Evolutionary conservation across 1,284 basidiomycete species (phyloP).

Genomic region (Ustilago sp.): DNA sequence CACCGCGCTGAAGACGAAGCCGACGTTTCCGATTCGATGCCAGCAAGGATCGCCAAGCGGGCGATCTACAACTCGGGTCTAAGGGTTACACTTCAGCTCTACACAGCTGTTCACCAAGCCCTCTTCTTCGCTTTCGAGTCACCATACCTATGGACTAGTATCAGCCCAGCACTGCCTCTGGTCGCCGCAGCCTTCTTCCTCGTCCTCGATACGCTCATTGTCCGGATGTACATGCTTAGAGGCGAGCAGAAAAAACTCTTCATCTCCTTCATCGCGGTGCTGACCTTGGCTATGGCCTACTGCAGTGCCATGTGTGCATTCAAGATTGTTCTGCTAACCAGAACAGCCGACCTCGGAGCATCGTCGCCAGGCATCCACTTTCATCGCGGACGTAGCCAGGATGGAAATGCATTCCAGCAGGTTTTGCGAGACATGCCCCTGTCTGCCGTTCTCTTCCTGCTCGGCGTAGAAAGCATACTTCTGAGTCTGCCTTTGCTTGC

Average conservation of each 20-base stretch:
- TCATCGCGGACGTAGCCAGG: neutral
- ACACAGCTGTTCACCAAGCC: slow-evolving; percentile 15
- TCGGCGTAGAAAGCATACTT: neutral
- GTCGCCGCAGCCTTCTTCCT: slow-evolving; percentile 17
- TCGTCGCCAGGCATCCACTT: slow-evolving; percentile 33
- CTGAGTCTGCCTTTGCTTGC: neutral
- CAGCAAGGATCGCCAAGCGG: neutral
- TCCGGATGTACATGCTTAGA: slow-evolving; percentile 4
- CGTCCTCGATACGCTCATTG: slow-evolving; percentile 13
- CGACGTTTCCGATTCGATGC: neutral
- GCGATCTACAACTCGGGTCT: neutral
- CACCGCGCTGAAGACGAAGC: neutral
- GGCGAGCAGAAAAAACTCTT: neutral
- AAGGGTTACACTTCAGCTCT: neutral
- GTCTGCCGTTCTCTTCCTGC: slow-evolving; percentile 3
- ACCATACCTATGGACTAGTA: slow-evolving; percentile 18
- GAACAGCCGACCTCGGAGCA: slow-evolving; percentile 11
- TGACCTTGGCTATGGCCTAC: neutral
- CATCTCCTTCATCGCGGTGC: neutral
- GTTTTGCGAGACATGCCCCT: slow-evolving; percentile 26
- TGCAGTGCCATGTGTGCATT: slow-evolving; percentile 10
- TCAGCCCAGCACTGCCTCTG: slow-evolving; percentile 22
- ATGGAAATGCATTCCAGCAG: slow-evolving; percentile 5
- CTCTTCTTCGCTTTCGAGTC: slow-evolving; percentile 34
- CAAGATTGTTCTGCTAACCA: slow-evolving; percentile 10